phyloP scores from a whole-genome alignment of 176 grass and related monocot species.

The Ensete ventricosum region DNA sequence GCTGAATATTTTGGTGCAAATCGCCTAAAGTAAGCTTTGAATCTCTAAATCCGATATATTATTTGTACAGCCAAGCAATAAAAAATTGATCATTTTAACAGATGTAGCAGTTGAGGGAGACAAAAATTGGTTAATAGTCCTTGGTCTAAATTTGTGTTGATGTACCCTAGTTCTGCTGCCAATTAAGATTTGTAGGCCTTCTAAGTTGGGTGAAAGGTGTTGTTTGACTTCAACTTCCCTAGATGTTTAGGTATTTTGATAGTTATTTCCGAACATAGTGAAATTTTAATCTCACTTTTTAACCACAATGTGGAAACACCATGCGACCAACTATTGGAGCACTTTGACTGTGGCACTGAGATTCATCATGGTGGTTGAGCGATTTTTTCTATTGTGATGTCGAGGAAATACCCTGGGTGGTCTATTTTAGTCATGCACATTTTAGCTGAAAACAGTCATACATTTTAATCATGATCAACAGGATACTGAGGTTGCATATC shows the following conservation, averaged over 20 bases:
- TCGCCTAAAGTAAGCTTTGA: slow-evolving; percentile 7
- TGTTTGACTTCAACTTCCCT: background rate
- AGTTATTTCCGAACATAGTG: background rate
- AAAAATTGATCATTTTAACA: background rate
- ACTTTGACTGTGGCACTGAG: background rate
- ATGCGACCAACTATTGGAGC: background rate
- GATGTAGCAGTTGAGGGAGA: background rate
- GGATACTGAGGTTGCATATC: too few relatives aligned
- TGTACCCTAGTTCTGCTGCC: background rate
- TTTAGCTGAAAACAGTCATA: background rate
- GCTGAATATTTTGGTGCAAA: slow-evolving; percentile 19
- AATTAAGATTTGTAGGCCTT: background rate
- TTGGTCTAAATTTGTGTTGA: background rate
- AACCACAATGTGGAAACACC: background rate
- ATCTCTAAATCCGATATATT: background rate
- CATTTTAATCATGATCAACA: background rate
- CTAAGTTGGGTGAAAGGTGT: background rate
- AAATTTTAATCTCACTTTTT: background rate
- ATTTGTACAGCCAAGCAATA: background rate
- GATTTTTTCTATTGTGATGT: background rate
- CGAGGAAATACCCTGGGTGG: background rate
- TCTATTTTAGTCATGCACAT: background rate
- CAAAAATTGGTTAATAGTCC: background rate
- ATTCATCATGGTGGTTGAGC: background rate
- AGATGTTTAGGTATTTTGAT: background rate